Conservation (phyloP, 129 eudicot genomes). For the Scalesia atractyloides region DNA sequence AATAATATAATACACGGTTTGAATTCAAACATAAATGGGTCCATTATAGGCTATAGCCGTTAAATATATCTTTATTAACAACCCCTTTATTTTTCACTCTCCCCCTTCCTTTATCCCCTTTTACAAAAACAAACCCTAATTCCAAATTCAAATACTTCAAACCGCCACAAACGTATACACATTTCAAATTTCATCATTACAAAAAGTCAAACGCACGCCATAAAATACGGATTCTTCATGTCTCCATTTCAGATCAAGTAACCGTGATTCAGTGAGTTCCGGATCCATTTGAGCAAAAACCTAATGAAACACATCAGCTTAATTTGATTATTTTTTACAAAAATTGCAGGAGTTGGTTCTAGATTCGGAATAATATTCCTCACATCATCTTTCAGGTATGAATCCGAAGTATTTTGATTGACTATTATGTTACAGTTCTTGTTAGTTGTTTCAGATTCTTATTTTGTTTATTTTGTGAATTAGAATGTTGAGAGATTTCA, state of each 20-base stretch:
- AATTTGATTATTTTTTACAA: slow-evolving; percentile 14
- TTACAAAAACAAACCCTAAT: slow-evolving; percentile 21
- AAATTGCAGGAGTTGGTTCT: slow-evolving; percentile 51
- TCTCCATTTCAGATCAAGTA: background rate
- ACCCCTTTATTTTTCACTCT: slow-evolving; percentile 2
- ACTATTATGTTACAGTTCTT: background rate
- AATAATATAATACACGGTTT: background rate
- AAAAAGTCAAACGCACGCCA: slow-evolving; percentile 25
- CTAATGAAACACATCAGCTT: slow-evolving; percentile 2
- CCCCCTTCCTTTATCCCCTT: background rate
- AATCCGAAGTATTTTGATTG: background rate
- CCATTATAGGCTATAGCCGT: slow-evolving; percentile 28
- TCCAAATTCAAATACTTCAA: slow-evolving; percentile 37
- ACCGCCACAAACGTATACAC: slow-evolving; percentile 36
- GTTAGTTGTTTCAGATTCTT: background rate
- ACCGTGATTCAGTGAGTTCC: no score
- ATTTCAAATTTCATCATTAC: slow-evolving; percentile 34
- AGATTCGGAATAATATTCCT: slow-evolving; percentile 43
- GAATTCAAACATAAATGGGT: background rate
- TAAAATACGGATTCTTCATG: background rate
- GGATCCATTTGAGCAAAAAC: slow-evolving; percentile 6
- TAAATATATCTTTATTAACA: slow-evolving; percentile 11
- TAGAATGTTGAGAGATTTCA: slow-evolving; percentile 87
- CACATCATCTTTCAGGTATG: slow-evolving; percentile 68
- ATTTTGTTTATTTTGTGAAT: slow-evolving; percentile 13